A percentile compares a stretch with the other conserved stretches of the same genome.
These are phyloP conservation scores for Picochlorum sp. DNA, from an alignment of 139 green algal species.

Conservation along the genomic window DNA sequence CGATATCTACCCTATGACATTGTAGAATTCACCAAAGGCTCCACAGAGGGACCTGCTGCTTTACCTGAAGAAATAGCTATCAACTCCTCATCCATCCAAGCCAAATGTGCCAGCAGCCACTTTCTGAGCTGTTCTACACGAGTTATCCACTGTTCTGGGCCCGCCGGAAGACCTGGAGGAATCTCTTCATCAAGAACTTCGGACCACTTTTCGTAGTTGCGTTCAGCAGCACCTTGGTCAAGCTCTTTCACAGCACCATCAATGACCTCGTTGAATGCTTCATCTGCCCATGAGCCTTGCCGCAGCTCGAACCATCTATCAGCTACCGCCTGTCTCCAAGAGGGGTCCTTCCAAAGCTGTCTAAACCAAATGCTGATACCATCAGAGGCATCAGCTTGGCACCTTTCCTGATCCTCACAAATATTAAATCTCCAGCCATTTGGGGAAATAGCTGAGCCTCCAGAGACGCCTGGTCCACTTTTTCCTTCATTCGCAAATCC, in stretches of 20 bases:
- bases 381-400: conserved; percentile 13
- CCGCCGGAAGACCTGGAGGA: background rate
- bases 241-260: background rate
- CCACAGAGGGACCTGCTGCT: too few relatives aligned
- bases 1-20: too few relatives aligned
- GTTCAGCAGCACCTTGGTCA: background rate
- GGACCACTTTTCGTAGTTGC: conserved; percentile 4
- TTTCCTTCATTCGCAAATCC: conserved; percentile 23
- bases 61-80: too few relatives aligned
- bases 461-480: conserved; percentile 16
- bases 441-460: conserved; percentile 58
- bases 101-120: conserved; percentile 12
- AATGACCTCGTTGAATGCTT: background rate
- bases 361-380: conserved; percentile 12
- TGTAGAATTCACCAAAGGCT: too few relatives aligned
- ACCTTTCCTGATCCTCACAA: conserved; percentile 24
- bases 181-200: background rate
- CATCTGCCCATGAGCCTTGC: conserved; percentile 6
- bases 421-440: conserved; percentile 34
- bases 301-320: conserved; percentile 15
- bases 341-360: conserved; percentile 17
- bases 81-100: conserved; percentile 21
- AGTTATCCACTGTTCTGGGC: background rate
- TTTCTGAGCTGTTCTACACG: conserved; percentile 1
- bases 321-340: conserved; percentile 2